Base-by-base conservation (phyloP, 2,329 filamentous ascomycete genomes). In the Apiospora aurea region DNA sequence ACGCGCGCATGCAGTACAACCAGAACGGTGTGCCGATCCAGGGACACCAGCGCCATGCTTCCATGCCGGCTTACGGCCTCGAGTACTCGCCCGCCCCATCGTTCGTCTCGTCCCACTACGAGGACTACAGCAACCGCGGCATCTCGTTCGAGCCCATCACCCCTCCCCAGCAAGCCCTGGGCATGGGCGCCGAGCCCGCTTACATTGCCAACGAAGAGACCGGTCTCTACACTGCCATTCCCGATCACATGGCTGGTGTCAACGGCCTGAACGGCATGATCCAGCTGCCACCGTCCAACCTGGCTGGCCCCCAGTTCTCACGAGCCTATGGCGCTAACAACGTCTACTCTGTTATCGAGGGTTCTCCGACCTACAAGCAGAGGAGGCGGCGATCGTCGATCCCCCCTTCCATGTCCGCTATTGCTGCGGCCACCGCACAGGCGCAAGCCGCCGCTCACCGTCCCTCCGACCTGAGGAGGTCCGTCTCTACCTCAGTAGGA, bases 171-270 rank as follows among this genome's bases (percentile, higher is more conserved):
- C 94, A 98, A 83, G 90, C 93, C 18, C 85, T 96, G 72, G 91
- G 90, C 74, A 92, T 97, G 76, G 90, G 93, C 73, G 89, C 92
- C 53, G 96, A 99, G 86, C 95, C 96, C 13, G 94, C 96, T 13
- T 99, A 98, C 85, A 97, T 99, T 82, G 94, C 96, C 74, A 98
- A 98, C 81, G 96, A 99, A 85, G 96, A 98, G 82, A 97, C 96
- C 66, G 95, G 95, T 72, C 88, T 98, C 67, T 98, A 98, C 88
- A 96, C 95, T 70, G 95, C 94, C 64, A 97, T 98, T 77, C 95
- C 96, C 14, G 96, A 98, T 79, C 92, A 97, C 79, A 87, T 94
- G 76, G 85, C 85, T 73, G 88, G 91, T 72, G 91, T 94, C 75
- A 90, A 91, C 75, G 90, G 90, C 18, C 91, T 97, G 80, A 94